A percentile compares a stretch with the other conserved stretches of the same genome.
phyloP scores from a whole-genome alignment of 1,284 basidiomycete genomes.

The Ustilago shanxiensis region DNA sequence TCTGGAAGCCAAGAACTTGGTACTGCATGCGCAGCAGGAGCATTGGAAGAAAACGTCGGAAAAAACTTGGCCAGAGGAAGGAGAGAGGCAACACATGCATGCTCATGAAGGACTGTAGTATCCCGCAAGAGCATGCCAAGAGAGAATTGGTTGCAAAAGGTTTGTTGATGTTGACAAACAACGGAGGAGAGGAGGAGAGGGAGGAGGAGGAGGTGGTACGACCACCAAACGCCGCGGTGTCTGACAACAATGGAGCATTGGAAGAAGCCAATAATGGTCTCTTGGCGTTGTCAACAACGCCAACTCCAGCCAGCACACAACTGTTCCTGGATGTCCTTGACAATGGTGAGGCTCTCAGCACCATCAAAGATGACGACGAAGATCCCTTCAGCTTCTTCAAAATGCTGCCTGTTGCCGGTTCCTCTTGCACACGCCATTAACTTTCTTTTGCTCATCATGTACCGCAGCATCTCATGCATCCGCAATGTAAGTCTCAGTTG shows the following conservation, averaged over 20 bases:
- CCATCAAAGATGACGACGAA: constrained; percentile 3
- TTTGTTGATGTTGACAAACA: background rate
- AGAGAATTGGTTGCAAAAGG: constrained; percentile 10
- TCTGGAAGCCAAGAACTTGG: background rate
- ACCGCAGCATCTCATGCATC: background rate
- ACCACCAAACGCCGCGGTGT: background rate
- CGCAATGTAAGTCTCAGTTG: constrained; percentile 8
- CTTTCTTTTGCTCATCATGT: constrained; percentile 2
- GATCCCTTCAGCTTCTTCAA: background rate
- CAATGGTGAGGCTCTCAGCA: constrained; percentile 10
- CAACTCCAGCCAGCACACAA: background rate
- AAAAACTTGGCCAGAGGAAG: background rate
- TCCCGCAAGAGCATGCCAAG: constrained; percentile 20
- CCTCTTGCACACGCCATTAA: background rate
- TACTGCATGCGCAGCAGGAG: background rate
- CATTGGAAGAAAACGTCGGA: background rate
- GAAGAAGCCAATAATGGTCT: background rate
- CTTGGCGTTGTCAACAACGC: background rate
- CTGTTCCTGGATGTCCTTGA: constrained; percentile 1
- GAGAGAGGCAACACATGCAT: background rate
- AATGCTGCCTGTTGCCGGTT: background rate
- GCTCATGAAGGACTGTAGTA: constrained; percentile 7
- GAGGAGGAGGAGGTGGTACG: constrained; percentile 11
- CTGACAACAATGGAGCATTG: background rate
- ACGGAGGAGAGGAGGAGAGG: no score